Base-by-base conservation (phyloP, 2,329 filamentous ascomycete species). In the Epichloe elymi region DNA sequence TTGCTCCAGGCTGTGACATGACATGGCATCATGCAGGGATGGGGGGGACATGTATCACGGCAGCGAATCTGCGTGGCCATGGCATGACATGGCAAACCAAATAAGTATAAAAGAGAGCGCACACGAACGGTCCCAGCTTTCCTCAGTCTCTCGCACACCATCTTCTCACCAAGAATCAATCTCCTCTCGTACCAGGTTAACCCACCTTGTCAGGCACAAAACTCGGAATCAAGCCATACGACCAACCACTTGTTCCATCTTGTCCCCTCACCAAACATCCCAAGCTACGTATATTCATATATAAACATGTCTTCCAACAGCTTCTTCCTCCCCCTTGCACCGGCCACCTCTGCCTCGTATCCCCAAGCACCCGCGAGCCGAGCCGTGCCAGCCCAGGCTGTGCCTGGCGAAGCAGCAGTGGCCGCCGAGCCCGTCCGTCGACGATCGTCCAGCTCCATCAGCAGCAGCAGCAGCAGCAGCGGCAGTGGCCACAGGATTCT, bases 241-340 rank as follows among this genome's bases (percentile, higher is more conserved):
- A 30, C 30, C 8, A 30, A 4, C 10, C 10, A 30, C 26, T 30
- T 30, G 8, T 10, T 10, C 8, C 10, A 26, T 20, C 15, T 17
- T 20, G 20, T 17, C 40, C 40, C 40, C 1, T 23, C 40, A 23
- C 40, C 40, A 26, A 26, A 30, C 30, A 30, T 30, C 30, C 10
- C 30, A 30, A 30, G 30, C 30, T 30, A 30, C 30, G 3, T 11
- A 30, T 11, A 30, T 11, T 3, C 20, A 40, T 8, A 19, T 10
- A 11, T 5, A 40, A 41, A 43, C 40, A 57, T 51, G 54, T 48
- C 50, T 50, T 48, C 59, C 47, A 49, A 47, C 49, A 51, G 19
- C 30, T 53, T 56, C 52, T 82, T 82, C 69, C 73, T 82, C 55
- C 74, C 74, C 33, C 72, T 82, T 47, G 77, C 75, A n/a, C 79